Evolutionary conservation across 352 stramenopile genomes (phyloP).

Genomic region (Phytophthora tubulina): DNA sequence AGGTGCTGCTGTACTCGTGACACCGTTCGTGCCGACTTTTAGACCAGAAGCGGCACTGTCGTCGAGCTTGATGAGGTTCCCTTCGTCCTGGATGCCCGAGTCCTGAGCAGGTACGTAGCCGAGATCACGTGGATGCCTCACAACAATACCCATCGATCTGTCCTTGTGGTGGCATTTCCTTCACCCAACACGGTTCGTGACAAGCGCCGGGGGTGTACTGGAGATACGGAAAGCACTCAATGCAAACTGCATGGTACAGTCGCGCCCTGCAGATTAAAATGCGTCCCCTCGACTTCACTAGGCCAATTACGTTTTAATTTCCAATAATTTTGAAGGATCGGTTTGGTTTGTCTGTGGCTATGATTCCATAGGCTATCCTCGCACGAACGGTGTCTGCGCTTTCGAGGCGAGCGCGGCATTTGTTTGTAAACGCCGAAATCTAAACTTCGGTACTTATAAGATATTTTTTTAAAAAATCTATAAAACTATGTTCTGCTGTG

Average conservation of each 20-base stretch:
- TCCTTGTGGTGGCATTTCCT: not conserved
- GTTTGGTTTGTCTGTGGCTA: too few relatives aligned
- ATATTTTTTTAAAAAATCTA: too few relatives aligned
- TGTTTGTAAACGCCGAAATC: too few relatives aligned
- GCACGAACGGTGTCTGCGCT: too few relatives aligned
- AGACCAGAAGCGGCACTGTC: not conserved
- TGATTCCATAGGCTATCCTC: too few relatives aligned
- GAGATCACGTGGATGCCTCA: not conserved
- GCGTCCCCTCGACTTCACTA: too few relatives aligned
- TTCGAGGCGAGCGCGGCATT: too few relatives aligned
- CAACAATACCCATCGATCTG: not conserved
- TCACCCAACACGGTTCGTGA: conserved; percentile 7
- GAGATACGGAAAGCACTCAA: not conserved
- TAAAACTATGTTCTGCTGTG: too few relatives aligned
- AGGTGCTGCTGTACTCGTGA: not conserved
- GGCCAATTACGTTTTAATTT: too few relatives aligned
- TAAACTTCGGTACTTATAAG: too few relatives aligned
- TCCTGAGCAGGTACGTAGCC: not conserved
- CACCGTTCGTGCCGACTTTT: not conserved
- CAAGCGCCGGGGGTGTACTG: conserved; percentile 1
- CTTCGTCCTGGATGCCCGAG: not conserved
- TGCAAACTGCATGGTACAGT: not conserved
- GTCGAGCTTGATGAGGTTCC: not conserved
- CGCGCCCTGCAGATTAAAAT: not conserved
- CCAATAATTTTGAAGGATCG: too few relatives aligned